Evolutionary conservation across 192 early-diverging fungal genomes (phyloP).

Genomic region (Phycomyces nitens): DNA sequence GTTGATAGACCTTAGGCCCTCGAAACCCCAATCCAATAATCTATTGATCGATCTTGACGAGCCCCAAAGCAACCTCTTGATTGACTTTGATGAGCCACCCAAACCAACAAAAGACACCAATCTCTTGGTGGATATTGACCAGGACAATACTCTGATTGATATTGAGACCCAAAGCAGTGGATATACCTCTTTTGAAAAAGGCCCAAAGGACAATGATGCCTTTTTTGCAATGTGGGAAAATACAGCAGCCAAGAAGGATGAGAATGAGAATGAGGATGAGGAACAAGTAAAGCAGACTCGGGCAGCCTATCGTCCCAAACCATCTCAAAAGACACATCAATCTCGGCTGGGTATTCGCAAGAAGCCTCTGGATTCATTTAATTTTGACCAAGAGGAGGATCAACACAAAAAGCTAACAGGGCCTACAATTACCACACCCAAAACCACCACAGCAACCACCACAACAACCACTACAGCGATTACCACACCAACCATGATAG

Average conservation of each 20-base stretch:
- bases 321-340: neutral
- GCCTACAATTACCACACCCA: too few relatives aligned
- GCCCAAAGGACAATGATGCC: slow-evolving; percentile 6
- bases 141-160: too few relatives aligned
- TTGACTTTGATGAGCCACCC: too few relatives aligned
- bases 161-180: too few relatives aligned
- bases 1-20: neutral
- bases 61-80: too few relatives aligned
- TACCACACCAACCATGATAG: neutral
- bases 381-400: slow-evolving; percentile 87
- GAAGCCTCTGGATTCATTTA: slow-evolving; percentile 50
- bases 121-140: too few relatives aligned
- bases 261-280: neutral
- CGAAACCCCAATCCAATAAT: too few relatives aligned
- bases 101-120: too few relatives aligned
- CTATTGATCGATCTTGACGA: too few relatives aligned
- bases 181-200: too few relatives aligned
- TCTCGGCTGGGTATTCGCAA: neutral
- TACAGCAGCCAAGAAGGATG: slow-evolving; percentile 3
- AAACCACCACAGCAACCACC: slow-evolving; percentile 27
- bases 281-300: neutral
- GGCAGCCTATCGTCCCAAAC: too few relatives aligned
- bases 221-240: slow-evolving; percentile 18
- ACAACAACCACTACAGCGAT: neutral
- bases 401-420: slow-evolving; percentile 73